Evolutionary conservation across 192 early-diverging fungal species (phyloP).

Genomic region (Cladochytrium replicatum): DNA sequence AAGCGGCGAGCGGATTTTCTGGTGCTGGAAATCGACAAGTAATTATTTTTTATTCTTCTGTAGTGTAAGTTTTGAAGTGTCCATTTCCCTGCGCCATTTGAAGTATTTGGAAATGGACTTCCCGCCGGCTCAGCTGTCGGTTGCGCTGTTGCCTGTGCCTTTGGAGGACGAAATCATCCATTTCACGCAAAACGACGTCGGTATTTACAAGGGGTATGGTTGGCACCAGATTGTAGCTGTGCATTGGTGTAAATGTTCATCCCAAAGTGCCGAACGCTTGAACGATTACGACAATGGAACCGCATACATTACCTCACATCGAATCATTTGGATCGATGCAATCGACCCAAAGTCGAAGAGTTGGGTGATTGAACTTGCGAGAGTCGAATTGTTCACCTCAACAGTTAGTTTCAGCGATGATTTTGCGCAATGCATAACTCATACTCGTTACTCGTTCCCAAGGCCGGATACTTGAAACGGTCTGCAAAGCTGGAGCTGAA

Average conservation of each 20-base stretch:
- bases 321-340: constrained; percentile 72
- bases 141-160: constrained; percentile 37
- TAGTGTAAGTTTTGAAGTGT: no score
- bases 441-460: neutral
- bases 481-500: constrained; percentile 60
- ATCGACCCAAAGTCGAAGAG: constrained; percentile 23
- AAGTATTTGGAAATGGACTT: no score
- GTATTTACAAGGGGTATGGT: constrained; percentile 59
- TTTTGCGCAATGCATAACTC: no score
- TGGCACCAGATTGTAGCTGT: neutral
- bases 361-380: neutral
- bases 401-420: no score
- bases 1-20: no score
- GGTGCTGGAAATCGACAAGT: no score
- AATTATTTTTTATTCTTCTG: no score
- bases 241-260: neutral
- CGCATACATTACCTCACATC: constrained; percentile 60
- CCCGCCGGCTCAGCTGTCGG: no score
- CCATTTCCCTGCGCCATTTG: no score
- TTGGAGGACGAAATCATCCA: constrained; percentile 40
- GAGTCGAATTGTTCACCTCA: constrained; percentile 7
- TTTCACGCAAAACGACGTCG: constrained; percentile 50
- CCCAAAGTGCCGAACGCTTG: constrained; percentile 41
- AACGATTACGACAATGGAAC: constrained; percentile 63
- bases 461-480: constrained; percentile 42